A percentile compares a stretch with the other conserved stretches of the same genome.
Conservation (phyloP, 345 rosid species). For the Aegle marmelos region DNA sequence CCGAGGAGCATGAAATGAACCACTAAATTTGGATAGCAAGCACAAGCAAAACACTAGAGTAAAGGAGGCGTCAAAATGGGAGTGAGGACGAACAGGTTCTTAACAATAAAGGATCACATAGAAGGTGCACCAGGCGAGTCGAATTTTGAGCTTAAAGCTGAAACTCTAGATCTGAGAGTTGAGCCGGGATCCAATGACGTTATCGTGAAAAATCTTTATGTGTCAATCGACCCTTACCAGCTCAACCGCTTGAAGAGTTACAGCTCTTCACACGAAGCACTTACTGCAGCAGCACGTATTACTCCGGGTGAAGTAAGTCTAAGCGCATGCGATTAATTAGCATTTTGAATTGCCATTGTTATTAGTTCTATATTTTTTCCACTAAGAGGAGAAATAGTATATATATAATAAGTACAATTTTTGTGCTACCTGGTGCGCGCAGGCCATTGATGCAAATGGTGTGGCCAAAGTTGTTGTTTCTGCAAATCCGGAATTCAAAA, state of each 20-base stretch:
- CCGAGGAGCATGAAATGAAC: too few species aligned
- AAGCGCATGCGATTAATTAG: too few species aligned
- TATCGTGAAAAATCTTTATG: slow-evolving; percentile 45
- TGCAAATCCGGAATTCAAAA: slow-evolving; percentile 37
- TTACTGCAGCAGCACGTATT: slow-evolving; percentile 10
- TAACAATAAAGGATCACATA: slow-evolving; percentile 29
- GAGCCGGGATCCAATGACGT: slow-evolving; percentile 28
- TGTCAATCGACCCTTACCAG: slow-evolving; percentile 60
- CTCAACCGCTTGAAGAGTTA: slow-evolving; percentile 46
- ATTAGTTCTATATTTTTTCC: neutral
- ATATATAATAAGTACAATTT: neutral
- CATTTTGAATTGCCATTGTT: too few species aligned
- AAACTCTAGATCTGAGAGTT: slow-evolving; percentile 17
- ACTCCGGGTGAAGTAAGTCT: slow-evolving; percentile 36
- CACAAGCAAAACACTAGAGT: too few species aligned
- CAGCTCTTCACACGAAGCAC: slow-evolving; percentile 29
- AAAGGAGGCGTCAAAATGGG: slow-evolving; percentile 15
- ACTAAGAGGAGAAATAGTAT: neutral
- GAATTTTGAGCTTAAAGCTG: slow-evolving; percentile 37
- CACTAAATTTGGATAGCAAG: too few species aligned
- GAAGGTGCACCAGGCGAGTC: slow-evolving; percentile 36
- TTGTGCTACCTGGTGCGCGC: neutral
- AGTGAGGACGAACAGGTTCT: slow-evolving; percentile 29
- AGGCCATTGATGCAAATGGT: slow-evolving; percentile 51
- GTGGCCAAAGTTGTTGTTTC: slow-evolving; percentile 49